phyloP scores from a whole-genome alignment of 495 filamentous ascomycete genomes.

The Aspergillus steynii region DNA sequence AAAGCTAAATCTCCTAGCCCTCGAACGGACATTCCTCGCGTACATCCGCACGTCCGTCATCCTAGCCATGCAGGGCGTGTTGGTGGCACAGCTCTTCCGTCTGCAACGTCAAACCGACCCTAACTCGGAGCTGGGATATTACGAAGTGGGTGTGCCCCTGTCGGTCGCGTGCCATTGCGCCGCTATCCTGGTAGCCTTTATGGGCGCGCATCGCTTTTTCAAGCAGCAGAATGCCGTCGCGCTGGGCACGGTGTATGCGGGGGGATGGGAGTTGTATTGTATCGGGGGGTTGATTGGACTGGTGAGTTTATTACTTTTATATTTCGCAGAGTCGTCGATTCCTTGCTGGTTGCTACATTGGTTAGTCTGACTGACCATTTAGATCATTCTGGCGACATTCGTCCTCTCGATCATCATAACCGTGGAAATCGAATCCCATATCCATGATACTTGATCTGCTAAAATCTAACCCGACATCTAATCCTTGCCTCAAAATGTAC shows the following conservation, averaged over 20 bases:
- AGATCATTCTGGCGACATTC: slow-evolving; percentile 33
- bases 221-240: slow-evolving; percentile 67
- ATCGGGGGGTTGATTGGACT: slow-evolving; percentile 50
- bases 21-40: slow-evolving; percentile 77
- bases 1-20: slow-evolving; percentile 46
- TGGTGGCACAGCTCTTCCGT: slow-evolving; percentile 69
- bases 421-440: slow-evolving; percentile 22
- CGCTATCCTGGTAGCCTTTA: slow-evolving; percentile 54
- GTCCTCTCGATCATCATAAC: slow-evolving; percentile 32
- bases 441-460: background rate
- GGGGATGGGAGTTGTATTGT: slow-evolving; percentile 67
- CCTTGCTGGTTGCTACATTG: background rate
- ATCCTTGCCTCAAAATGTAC: background rate
- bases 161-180: slow-evolving; percentile 56
- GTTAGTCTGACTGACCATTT: background rate
- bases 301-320: slow-evolving; percentile 40
- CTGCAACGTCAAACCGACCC: slow-evolving; percentile 53
- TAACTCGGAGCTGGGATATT: slow-evolving; percentile 52
- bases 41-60: slow-evolving; percentile 74
- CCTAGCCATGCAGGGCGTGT: slow-evolving; percentile 65
- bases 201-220: slow-evolving; percentile 69
- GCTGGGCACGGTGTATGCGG: slow-evolving; percentile 61
- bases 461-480: background rate
- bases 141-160: slow-evolving; percentile 65
- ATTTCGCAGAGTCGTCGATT: background rate